Base-by-base conservation (phyloP, 371 early-diverging fungal genomes). In the Mucor mucedo region DNA sequence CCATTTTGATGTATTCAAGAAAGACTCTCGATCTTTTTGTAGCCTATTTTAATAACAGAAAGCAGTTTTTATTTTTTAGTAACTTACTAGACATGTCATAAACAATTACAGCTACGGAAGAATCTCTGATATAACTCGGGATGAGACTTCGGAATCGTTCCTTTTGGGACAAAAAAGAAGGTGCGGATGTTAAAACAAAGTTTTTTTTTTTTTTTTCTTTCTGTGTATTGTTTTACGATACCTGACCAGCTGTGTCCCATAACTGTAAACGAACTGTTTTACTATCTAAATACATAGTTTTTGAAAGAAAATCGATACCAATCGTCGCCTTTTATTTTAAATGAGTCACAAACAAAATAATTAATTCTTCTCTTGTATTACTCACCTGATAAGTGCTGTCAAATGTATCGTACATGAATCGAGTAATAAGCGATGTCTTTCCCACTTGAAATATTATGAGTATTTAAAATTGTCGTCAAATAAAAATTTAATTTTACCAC, bases 171-270 rank as follows among this genome's bases (percentile, higher is more conserved):
- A 9, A 60, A 60, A 33, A 49, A 28, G 21, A n/a, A 44, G 9
- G 21, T 21, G 56, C 35, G 59, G 29, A 33, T 9, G 8, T 47
- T 42, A 35, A 57, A 48, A 32, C 6, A 10, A n/a, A 39, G 29
- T 48, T 53, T 54, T 54, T 33, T 56, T 47, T 35, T 14, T 30
- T 55, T 33, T 45, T 21, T 21, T 21, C 21, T 21, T 21, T 21
- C 21, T 58, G 61, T 21, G 27, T 35, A 35, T 30, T 33, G 47
- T 4, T n/a, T 39, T 50, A 42, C 32, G 10, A 68, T 87, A 95
- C 96, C 85, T 99, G 99, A 13, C 99, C 99, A 29, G 99, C 99
- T 9, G 99, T 99, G 74, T 99, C 99, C 99, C 99, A 99, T 52
- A 99, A 88, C 79, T 99, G 99, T 42, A 99, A 85, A 53, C 99